Base-by-base conservation (phyloP, 305 asterid genomes). In the Solanum hybrid region DNA sequence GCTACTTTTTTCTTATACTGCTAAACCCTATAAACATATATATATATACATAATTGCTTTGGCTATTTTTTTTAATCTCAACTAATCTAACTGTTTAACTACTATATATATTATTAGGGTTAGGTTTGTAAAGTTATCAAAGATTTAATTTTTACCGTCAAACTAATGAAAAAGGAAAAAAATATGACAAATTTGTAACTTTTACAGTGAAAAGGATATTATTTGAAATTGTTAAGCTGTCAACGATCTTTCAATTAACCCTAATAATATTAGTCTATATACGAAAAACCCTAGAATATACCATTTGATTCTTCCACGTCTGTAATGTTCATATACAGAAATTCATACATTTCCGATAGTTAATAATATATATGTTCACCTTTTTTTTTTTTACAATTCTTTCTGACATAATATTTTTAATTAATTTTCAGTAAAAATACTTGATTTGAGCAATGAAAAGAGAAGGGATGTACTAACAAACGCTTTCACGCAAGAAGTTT, bases 371-470 rank as follows among this genome's bases (percentile, higher is more conserved):
- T 22, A 16, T 51, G 22, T n/a, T 46, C 71, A 60, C 71, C 26
- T 20, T 60, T 17, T 60, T 20, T 5, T 22, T 56, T 22, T 17
- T 56, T 20, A 60, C 71, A 20, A 60, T 60, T 60, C 71, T 60
- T 22, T 60, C 71, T 60, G 71, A 20, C 71, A 7, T 22, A 60
- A 60, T 20, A 3, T 22, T 20, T 60, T 60, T 7, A 60, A 24
- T 66, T 73, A 88, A 69, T 35, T 87, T 5, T 34, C 89, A 94
- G 97, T 95, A 71, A 95, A 95, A 91, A 81, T 95, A 72, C 88
- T 94, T 75, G 94, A 93, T 81, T 92, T 94, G 96, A 92, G 94
- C 82, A 93, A 93, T 66, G 96, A 94, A 51, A 92, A 93, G 64
- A 90, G 92, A 90, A 91, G 93, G 71, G 94, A 92, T 12, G 89